Base-by-base conservation (phyloP, 2,329 filamentous ascomycete species). In the Scedosporium apiospermum region DNA sequence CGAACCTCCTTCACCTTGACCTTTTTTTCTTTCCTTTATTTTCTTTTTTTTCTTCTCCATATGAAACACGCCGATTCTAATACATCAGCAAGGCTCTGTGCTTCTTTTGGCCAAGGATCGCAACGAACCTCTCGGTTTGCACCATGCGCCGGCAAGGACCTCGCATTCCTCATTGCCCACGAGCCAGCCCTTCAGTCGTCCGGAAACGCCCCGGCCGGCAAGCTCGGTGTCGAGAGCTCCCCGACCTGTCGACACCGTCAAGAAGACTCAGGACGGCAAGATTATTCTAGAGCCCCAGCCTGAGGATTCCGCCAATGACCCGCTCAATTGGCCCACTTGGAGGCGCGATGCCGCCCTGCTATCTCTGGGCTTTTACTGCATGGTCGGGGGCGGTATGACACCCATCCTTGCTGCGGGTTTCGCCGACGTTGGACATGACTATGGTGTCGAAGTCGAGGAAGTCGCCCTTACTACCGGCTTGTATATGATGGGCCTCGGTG, bases 221-320 rank as follows among this genome's bases (percentile, higher is more conserved):
- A 53, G 49, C 34, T 30, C 53, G 21, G 23, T 10, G 30, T 38
- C 27, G 18, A 55, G 34, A 26, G 14, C 42, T 21, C n/a, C 55
- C 34, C 12, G 46, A 10, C 16, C 58, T 58, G 1, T 55, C 34
- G 4, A 30, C 58, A 23, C 51, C 62, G 34, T 57, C 62, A 97
- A 97, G 78, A 88, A 81, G 66, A 96, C 92, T 1, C 76, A 82
- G 42, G 89, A 96, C 71, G 92, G 92, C 16, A 83, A 85, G 65
- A 91, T 97, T 68, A 91, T 98, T 62, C 78, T 98, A 14, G 89
- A 96, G 0, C 93, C 93, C 0, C 93, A 98, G 71, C 93, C 93
- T 0, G 92, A 97, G 64, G 92, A 97, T 60, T 92, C 90, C 0
- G 79, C 82, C 60, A 97, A 98, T 67, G 93, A 98, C 69, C 93